Evolutionary conservation across 108 stramenopile species (phyloP).

Genomic region (Fistulifera solaris): DNA sequence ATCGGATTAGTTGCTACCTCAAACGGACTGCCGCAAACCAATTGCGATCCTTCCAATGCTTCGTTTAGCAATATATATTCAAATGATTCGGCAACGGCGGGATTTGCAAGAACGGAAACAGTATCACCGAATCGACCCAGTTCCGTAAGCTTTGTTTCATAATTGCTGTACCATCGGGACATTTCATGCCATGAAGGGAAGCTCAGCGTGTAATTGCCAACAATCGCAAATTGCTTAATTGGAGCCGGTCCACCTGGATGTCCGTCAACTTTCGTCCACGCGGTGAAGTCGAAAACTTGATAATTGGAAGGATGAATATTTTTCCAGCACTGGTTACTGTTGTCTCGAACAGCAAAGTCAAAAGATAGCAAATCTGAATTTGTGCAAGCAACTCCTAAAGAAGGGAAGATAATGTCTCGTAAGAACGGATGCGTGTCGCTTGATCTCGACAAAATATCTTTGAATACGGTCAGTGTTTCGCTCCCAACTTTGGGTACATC

Average conservation of each 20-base stretch:
- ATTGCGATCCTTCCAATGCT: background rate
- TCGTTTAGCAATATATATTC: background rate
- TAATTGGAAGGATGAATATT: slow-evolving; percentile 40
- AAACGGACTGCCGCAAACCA: slow-evolving; percentile 45
- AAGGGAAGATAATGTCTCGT: too few relatives aligned
- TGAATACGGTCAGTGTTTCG: too few relatives aligned
- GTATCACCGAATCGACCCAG: slow-evolving; percentile 8
- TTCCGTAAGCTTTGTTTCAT: background rate
- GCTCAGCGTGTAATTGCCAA: slow-evolving; percentile 1
- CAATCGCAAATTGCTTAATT: slow-evolving; percentile 5
- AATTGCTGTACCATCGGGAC: background rate
- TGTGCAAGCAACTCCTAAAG: too few relatives aligned
- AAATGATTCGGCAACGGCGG: too few relatives aligned
- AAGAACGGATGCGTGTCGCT: too few relatives aligned
- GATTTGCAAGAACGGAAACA: slow-evolving; percentile 12
- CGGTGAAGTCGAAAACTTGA: slow-evolving; percentile 51
- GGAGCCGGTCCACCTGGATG: slow-evolving; percentile 17
- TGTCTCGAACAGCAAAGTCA: too few relatives aligned
- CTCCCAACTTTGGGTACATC: too few relatives aligned
- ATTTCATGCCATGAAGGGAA: slow-evolving; percentile 6
- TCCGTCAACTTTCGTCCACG: slow-evolving; percentile 19
- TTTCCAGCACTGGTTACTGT: slow-evolving; percentile 16
- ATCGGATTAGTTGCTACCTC: slow-evolving; percentile 51
- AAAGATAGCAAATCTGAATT: too few relatives aligned
- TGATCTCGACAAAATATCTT: too few relatives aligned